These are phyloP conservation scores for Umbellularia californica DNA, from an alignment of 164 flowering plant species.

Conservation along the genomic window DNA sequence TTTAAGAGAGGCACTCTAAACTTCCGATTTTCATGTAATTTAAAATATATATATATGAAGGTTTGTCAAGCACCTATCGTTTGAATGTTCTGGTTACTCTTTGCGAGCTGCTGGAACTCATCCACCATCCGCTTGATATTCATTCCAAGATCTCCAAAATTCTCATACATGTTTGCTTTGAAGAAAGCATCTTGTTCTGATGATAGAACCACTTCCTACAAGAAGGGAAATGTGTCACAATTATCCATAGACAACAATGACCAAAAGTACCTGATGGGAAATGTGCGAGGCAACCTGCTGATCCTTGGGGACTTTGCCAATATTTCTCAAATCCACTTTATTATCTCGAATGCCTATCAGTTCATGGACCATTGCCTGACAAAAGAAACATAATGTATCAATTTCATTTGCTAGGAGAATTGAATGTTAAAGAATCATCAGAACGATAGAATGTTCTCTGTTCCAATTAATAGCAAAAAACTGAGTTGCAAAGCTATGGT, in stretches of 20 bases:
- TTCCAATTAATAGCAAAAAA: not conserved
- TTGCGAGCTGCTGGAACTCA: constrained; percentile 90
- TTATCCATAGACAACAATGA: not conserved
- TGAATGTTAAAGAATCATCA: not conserved
- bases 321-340: constrained; percentile 68
- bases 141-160: constrained; percentile 98
- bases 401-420: not conserved
- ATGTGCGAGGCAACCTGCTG: constrained; percentile 60
- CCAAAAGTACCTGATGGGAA: not conserved
- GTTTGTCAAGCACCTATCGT: constrained; percentile 61
- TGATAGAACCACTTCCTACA: constrained; percentile 88
- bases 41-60: constrained; percentile 2
- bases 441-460: not conserved
- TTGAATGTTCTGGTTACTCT: constrained; percentile 92
- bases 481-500: constrained; percentile 1
- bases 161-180: constrained; percentile 91
- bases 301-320: constrained; percentile 66
- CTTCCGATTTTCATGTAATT: not conserved
- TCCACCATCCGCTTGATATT: constrained; percentile 94
- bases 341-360: constrained; percentile 88
- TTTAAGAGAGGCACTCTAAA: not conserved
- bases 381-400: constrained; percentile 10
- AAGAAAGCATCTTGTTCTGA: constrained; percentile 93
- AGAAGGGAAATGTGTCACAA: constrained; percentile 5
- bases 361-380: constrained; percentile 97